Evolutionary conservation across 306 rosid genomes (phyloP).

Genomic region (Vigna trinervia): DNA sequence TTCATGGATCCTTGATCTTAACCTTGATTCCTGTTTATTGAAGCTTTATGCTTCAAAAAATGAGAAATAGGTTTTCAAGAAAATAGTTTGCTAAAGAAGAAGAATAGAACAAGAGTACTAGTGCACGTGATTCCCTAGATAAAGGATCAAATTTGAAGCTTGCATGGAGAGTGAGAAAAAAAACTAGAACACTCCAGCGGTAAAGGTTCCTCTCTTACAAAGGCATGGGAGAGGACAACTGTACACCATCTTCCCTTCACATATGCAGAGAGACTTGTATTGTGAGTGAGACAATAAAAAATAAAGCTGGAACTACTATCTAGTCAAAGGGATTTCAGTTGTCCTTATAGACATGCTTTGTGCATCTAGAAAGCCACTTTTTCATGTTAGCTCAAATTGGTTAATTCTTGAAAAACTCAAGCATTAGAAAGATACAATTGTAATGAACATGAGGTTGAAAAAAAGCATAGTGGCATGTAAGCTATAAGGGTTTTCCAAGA

Average conservation of each 20-base stretch:
- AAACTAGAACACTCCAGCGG: too few relatives aligned
- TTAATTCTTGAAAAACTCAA: slow-evolving; percentile 5
- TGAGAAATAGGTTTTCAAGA: slow-evolving; percentile 5
- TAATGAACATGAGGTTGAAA: slow-evolving; percentile 14
- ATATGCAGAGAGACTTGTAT: background rate
- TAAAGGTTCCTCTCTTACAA: too few relatives aligned
- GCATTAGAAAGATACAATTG: slow-evolving; percentile 2
- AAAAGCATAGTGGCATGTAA: background rate
- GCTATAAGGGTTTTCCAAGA: slow-evolving; percentile 2
- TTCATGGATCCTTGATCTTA: slow-evolving; percentile 16
- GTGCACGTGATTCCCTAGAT: slow-evolving; percentile 17
- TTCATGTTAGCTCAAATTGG: slow-evolving; percentile 10
- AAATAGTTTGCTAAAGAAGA: slow-evolving; percentile 20
- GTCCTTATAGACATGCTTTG: slow-evolving; percentile 19
- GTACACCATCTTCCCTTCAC: background rate
- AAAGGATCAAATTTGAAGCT: slow-evolving; percentile 34
- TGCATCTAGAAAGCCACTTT: slow-evolving; percentile 23
- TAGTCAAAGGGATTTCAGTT: slow-evolving; percentile 9
- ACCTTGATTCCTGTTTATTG: background rate
- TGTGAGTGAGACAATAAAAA: background rate
- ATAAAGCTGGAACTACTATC: slow-evolving; percentile 2
- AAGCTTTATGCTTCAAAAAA: slow-evolving; percentile 21
- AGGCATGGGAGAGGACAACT: background rate
- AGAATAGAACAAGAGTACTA: slow-evolving; percentile 13
- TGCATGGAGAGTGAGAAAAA: slow-evolving; percentile 1